A percentile compares a stretch with the other conserved stretches of the same genome.
Evolutionary conservation across 139 green algal species (phyloP).

Genomic region (Micromonas commoda): DNA sequence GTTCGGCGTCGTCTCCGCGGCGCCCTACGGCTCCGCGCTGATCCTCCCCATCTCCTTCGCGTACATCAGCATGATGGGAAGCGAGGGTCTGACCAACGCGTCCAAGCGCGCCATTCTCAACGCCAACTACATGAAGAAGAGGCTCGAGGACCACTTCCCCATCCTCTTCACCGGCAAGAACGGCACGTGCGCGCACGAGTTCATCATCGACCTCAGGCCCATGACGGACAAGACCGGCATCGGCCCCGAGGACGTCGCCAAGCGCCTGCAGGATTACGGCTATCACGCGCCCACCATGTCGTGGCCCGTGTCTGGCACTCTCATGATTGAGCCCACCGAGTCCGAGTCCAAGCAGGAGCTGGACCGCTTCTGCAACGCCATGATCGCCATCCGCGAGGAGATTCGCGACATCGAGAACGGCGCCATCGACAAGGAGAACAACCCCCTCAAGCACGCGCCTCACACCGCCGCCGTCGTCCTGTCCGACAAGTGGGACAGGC

Average conservation of each 20-base stretch:
- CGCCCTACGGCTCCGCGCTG: constrained; percentile 87
- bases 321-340: constrained; percentile 99
- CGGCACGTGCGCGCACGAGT: constrained; percentile 97
- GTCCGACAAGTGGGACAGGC: constrained; percentile 77
- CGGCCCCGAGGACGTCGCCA: constrained; percentile 91
- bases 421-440: constrained; percentile 62
- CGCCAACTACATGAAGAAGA: constrained; percentile 98
- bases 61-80: constrained; percentile 98
- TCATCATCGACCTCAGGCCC: constrained; percentile 88
- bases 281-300: constrained; percentile 99
- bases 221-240: constrained; percentile 78
- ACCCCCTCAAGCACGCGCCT: constrained; percentile 88
- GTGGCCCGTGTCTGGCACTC: constrained; percentile 93
- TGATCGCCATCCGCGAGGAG: constrained; percentile 92
- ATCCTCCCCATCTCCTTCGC: constrained; percentile 98
- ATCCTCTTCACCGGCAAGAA: constrained; percentile 56
- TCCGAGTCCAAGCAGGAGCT: constrained; percentile 82
- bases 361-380: constrained; percentile 88
- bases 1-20: constrained; percentile 88
- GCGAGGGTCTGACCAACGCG: constrained; percentile 71
- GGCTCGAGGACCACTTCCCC: constrained; percentile 56
- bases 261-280: constrained; percentile 98
- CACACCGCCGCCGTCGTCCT: constrained; percentile 73
- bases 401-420: constrained; percentile 80
- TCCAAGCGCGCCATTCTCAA: constrained; percentile 82